Evolutionary conservation across 768 basidiomycete genomes (phyloP).

Genomic region (Collybia sp.): DNA sequence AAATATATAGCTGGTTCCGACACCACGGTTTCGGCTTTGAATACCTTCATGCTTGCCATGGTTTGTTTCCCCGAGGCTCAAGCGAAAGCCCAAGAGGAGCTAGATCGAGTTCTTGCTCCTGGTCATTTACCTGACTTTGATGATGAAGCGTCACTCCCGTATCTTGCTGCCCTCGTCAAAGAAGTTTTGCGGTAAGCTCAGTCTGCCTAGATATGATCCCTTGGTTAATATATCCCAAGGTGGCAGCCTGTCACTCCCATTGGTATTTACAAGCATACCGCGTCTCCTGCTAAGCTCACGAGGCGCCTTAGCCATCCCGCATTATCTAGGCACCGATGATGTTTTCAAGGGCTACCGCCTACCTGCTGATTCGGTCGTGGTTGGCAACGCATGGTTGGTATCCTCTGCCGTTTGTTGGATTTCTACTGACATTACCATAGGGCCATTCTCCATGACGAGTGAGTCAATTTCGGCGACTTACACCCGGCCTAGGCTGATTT

Average conservation of each 20-base stretch:
- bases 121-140: no score
- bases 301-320: constrained; percentile 10
- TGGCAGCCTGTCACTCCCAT: no score
- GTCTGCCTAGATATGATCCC: no score
- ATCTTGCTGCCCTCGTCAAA: no score
- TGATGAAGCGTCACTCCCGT: no score
- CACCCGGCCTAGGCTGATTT: no score
- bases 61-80: constrained; percentile 53
- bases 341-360: constrained; percentile 12
- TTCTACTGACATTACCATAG: constrained; percentile 1
- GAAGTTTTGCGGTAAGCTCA: no score
- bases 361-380: constrained; percentile 11
- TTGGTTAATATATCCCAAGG: no score
- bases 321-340: constrained; percentile 10
- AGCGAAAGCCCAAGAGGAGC: constrained; percentile 43
- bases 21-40: constrained; percentile 59
- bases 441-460: constrained; percentile 12
- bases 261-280: no score
- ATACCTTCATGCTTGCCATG: constrained; percentile 50
- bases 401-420: background rate
- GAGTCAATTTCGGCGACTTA: no score
- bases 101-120: constrained; percentile 26
- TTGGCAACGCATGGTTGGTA: constrained; percentile 15
- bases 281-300: no score
- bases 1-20: constrained; percentile 67